These are phyloP conservation scores for Penicillium robsamsonii DNA, from an alignment of 495 filamentous ascomycete species.

Conservation along the genomic window DNA sequence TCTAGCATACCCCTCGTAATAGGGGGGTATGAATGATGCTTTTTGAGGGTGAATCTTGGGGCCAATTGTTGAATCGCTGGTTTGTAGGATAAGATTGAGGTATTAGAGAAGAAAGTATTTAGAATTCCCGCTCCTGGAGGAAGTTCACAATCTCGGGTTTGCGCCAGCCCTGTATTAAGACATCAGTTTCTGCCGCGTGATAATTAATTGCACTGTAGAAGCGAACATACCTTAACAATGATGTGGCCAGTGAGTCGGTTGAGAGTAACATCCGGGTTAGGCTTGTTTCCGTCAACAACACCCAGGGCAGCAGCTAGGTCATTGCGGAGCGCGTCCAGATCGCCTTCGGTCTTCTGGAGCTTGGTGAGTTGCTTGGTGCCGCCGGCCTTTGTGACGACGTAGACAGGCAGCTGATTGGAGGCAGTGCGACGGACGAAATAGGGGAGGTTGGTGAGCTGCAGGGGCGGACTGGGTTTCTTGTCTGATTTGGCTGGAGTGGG, in stretches of 20 bases:
- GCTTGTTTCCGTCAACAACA: slow-evolving; percentile 39
- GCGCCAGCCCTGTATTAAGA: slow-evolving; percentile 45
- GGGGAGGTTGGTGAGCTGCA: slow-evolving; percentile 47
- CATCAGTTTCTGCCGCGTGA: not conserved
- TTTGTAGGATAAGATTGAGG: slow-evolving; percentile 1
- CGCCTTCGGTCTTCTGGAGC: slow-evolving; percentile 76
- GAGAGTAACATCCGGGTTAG: slow-evolving; percentile 47
- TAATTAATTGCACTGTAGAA: slow-evolving; percentile 1
- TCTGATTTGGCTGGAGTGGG: slow-evolving; percentile 24
- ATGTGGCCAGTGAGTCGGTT: slow-evolving; percentile 64
- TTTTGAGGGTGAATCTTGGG: not conserved
- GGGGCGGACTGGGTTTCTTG: slow-evolving; percentile 20
- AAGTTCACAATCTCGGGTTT: slow-evolving; percentile 50
- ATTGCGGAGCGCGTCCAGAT: slow-evolving; percentile 52
- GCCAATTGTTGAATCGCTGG: slow-evolving; percentile 5
- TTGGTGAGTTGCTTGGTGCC: slow-evolving; percentile 74
- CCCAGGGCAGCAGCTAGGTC: slow-evolving; percentile 50
- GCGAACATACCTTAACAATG: slow-evolving; percentile 55
- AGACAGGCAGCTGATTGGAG: slow-evolving; percentile 75
- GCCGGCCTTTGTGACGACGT: slow-evolving; percentile 68
- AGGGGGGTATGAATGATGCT: slow-evolving; percentile 10
- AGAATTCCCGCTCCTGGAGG: slow-evolving; percentile 49
- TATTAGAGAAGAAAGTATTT: slow-evolving; percentile 19
- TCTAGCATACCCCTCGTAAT: slow-evolving; percentile 10
- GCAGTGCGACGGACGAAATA: slow-evolving; percentile 74